A percentile compares a stretch with the other conserved stretches of the same genome.
phyloP scores from a whole-genome alignment of 1,139 yeast species.

The Zygosaccharomyces sapae region DNA sequence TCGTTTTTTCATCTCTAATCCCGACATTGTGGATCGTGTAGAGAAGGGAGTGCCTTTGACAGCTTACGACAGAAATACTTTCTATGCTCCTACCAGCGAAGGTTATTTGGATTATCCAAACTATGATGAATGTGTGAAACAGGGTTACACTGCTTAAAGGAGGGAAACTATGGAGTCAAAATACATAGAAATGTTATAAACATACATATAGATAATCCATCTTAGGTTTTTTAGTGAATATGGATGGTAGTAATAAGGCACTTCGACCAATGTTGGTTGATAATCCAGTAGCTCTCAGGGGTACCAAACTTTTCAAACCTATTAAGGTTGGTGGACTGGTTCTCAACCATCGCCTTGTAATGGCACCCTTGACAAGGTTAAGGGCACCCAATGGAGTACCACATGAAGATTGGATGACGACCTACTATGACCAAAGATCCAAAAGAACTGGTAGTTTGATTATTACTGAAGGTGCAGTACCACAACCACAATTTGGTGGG shows the following conservation, averaged over 20 bases:
- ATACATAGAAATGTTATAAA: neutral
- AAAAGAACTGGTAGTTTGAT: slow-evolving; percentile 38
- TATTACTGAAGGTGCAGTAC: slow-evolving; percentile 39
- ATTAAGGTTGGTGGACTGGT: slow-evolving; percentile 44
- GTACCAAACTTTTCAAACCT: slow-evolving; percentile 47
- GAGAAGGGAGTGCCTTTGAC: slow-evolving; percentile 44
- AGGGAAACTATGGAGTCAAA: neutral
- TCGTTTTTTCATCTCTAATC: slow-evolving; percentile 49
- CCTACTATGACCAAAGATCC: slow-evolving; percentile 39
- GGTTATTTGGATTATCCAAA: slow-evolving; percentile 38
- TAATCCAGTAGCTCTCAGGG: slow-evolving; percentile 31
- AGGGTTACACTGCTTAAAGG: slow-evolving; percentile 14
- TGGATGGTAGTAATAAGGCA: neutral
- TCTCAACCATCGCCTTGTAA: slow-evolving; percentile 42
- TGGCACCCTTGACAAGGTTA: slow-evolving; percentile 52
- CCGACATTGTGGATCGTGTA: slow-evolving; percentile 48
- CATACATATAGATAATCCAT: neutral
- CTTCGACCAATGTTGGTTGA: slow-evolving; percentile 4
- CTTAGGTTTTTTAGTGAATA: neutral
- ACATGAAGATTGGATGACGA: slow-evolving; percentile 33
- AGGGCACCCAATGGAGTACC: slow-evolving; percentile 42
- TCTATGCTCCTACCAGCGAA: slow-evolving; percentile 35
- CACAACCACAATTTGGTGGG: slow-evolving; percentile 40
- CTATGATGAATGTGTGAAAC: slow-evolving; percentile 31
- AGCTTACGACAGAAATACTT: slow-evolving; percentile 40